Evolutionary conservation across 140 eudicot species (phyloP), one percentile per base, ranked within the genome.

Genomic region (Bidens hawaiensis): DNA sequence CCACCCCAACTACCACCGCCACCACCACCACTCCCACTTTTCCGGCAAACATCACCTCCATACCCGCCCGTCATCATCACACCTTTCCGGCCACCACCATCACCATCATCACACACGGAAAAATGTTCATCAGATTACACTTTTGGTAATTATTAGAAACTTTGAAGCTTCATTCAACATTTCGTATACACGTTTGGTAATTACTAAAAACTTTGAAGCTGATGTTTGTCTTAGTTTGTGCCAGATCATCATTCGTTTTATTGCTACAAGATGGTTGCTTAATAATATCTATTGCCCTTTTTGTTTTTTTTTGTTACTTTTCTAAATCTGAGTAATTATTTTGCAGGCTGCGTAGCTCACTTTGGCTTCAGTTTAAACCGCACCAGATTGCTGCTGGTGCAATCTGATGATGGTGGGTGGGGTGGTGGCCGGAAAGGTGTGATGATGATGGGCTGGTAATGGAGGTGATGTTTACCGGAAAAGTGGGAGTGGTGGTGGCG

Each of bases 341-440:
- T 54, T 83, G 94, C 56, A 93, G 99, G 88, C 77, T 93, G 57
- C 71, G 94, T 43, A 93, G 94, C 79, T 85, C 99, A 19, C 82
- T 93, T 25, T 93, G 99, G 95, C 95, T 93, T 43, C 99, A 93
- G 70, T 93, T 84, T 67, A 93, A 93, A 62, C 99, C 99, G 19
- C 94, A 93, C 54, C 95, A 93, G 68, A 93, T 93, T 64, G 99
- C 99, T 56, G 96, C 96, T 50, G 99, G 99, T 50, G 95, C 95
- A n/a, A n/a, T n/a, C n/a, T n/a, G n/a, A n/a, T n/a, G n/a, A n/a
- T n/a, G n/a, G n/a, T n/a, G n/a, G n/a, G n/a, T n/a, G n/a, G n/a
- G n/a, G n/a, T n/a, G n/a, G n/a, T n/a, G n/a, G n/a, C n/a, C n/a
- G n/a, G n/a, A n/a, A n/a, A n/a, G n/a, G n/a, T n/a, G n/a, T n/a